These are phyloP conservation scores for Lasiosphaeris hirsuta DNA, from an alignment of 495 filamentous ascomycete genomes.

Conservation along the genomic window DNA sequence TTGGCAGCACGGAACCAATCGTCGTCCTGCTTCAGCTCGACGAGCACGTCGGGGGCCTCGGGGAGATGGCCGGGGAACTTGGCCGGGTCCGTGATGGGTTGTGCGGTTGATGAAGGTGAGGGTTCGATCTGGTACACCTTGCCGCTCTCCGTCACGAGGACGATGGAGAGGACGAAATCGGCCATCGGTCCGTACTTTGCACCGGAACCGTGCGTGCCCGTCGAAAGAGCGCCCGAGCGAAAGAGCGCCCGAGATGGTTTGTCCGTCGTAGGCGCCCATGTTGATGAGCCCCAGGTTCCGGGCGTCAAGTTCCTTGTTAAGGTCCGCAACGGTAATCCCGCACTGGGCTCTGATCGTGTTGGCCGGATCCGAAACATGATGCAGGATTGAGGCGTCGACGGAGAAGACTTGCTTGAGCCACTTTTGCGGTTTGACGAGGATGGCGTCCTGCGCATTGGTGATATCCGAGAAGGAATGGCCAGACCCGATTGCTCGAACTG, in stretches of 20 bases:
- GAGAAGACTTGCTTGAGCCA: not conserved
- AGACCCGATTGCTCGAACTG: conserved; percentile 14
- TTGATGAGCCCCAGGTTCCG: conserved; percentile 11
- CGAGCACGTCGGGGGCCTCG: conserved; percentile 4
- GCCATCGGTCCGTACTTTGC: conserved; percentile 13
- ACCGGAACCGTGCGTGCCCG: conserved; percentile 17
- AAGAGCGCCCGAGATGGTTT: conserved; percentile 13
- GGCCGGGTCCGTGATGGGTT: conserved; percentile 12
- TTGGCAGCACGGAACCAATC: conserved; percentile 14
- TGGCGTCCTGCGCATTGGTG: conserved; percentile 3
- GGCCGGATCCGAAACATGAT: conserved; percentile 1
- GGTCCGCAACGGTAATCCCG: conserved; percentile 12
- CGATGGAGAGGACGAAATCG: conserved; percentile 8
- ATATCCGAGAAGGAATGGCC: conserved; percentile 19
- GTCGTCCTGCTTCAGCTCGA: conserved; percentile 18
- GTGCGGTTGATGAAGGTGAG: not conserved
- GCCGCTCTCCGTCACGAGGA: conserved; percentile 14
- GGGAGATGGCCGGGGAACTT: conserved; percentile 15
- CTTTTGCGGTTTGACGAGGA: conserved; percentile 5
- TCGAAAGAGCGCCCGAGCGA: conserved; percentile 13
- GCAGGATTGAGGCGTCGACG: not conserved
- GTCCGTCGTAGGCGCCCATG: conserved; percentile 19
- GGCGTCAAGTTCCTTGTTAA: conserved; percentile 11
- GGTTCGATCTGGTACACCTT: conserved; percentile 18
- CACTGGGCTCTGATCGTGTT: conserved; percentile 10